These are phyloP conservation scores for Colletotrichum falcatum DNA, from an alignment of 2,329 filamentous ascomycete genomes.

Conservation along the genomic window DNA sequence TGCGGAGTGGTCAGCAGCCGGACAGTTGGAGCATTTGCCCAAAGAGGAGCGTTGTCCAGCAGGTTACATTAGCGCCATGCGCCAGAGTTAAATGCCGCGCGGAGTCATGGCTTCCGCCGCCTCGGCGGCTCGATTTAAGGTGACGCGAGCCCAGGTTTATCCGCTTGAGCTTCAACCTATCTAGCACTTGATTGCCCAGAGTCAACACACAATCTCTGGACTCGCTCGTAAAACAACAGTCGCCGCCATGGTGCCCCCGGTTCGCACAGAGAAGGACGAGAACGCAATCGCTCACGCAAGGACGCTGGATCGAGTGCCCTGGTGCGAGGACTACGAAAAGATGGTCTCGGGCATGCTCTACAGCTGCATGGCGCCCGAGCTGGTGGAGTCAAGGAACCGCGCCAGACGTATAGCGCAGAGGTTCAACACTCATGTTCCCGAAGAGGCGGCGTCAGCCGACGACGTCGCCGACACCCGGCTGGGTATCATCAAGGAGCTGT, in stretches of 20 bases:
- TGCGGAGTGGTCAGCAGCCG: not conserved
- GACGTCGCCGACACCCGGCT: conserved; percentile 55
- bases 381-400: conserved; percentile 63
- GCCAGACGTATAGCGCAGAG: conserved; percentile 67
- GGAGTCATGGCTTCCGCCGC: not conserved
- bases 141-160: not conserved
- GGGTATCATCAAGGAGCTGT: conserved; percentile 60
- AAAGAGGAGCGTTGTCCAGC: not conserved
- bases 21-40: not conserved
- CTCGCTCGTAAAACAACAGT: not conserved
- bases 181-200: too few species aligned
- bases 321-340: conserved; percentile 72
- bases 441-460: conserved; percentile 55
- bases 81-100: not conserved
- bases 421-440: conserved; percentile 68
- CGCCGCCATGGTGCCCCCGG: conserved; percentile 11
- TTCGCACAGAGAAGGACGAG: conserved; percentile 50
- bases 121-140: not conserved
- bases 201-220: not conserved
- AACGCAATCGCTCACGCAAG: conserved; percentile 59
- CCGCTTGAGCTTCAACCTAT: not conserved
- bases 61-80: conserved; percentile 5
- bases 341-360: conserved; percentile 75
- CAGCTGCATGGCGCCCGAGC: conserved; percentile 60
- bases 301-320: conserved; percentile 63